These are phyloP conservation scores for Chaetomiaceae sp. DNA, from an alignment of 2,329 filamentous ascomycete genomes.

Conservation along the genomic window DNA sequence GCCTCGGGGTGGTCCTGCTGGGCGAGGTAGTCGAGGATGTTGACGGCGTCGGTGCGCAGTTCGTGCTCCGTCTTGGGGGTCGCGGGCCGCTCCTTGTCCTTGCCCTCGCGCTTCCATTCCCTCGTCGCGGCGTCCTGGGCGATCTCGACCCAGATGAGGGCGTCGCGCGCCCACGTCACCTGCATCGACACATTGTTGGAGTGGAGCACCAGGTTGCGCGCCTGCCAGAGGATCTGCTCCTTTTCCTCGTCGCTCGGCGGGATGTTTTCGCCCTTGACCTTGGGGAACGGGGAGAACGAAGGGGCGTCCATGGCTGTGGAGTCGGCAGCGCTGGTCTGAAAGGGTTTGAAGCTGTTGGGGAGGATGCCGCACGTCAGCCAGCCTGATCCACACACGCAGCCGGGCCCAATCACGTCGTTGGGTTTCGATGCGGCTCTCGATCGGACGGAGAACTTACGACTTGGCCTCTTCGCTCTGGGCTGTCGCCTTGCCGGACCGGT, in stretches of 20 bases:
- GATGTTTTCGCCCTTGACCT: constrained; percentile 79
- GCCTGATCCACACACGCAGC: constrained; percentile 12
- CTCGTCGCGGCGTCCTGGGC: constrained; percentile 71
- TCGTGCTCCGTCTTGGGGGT: constrained; percentile 89
- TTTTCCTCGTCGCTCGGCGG: constrained; percentile 93
- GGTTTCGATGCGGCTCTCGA: neutral
- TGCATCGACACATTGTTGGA: constrained; percentile 96
- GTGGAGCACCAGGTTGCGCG: constrained; percentile 76
- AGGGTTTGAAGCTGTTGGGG: constrained; percentile 38
- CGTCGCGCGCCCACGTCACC: constrained; percentile 92
- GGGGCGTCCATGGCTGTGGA: constrained; percentile 55
- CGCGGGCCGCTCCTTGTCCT: constrained; percentile 54
- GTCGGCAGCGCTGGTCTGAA: constrained; percentile 37
- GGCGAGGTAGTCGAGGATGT: constrained; percentile 84
- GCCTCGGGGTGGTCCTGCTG: constrained; percentile 91
- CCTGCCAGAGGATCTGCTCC: constrained; percentile 82
- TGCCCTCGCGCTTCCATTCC: constrained; percentile 43
- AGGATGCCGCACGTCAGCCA: constrained; percentile 15
- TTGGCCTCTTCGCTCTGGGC: constrained; percentile 24
- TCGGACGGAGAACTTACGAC: constrained; percentile 20
- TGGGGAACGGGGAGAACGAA: constrained; percentile 88
- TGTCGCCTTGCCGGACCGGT: constrained; percentile 28
- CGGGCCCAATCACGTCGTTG: constrained; percentile 13
- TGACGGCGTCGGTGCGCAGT: constrained; percentile 80
- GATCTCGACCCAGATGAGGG: constrained; percentile 82